A percentile compares a stretch with the other conserved stretches of the same genome.
Conservation (phyloP, 2,329 filamentous ascomycete species). For the Orbilia ellipsospora region DNA sequence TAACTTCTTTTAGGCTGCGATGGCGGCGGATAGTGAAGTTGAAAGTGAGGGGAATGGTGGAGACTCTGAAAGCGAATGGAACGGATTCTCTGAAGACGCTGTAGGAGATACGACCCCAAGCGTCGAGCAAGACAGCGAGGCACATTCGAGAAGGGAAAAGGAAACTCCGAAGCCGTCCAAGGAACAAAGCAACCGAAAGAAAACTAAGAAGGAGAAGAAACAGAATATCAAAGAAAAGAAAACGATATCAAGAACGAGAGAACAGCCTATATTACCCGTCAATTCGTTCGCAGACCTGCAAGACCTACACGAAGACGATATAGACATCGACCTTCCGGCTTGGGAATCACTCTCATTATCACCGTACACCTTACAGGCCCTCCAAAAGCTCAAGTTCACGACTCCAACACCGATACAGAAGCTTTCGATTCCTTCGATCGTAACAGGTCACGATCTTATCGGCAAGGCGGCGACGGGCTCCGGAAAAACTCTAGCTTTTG, state of each 20-base stretch:
- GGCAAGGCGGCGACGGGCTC: conserved; percentile 97
- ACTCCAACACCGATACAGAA: conserved; percentile 85
- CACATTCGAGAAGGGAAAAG: conserved; percentile 60
- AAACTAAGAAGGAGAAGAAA: conserved; percentile 59
- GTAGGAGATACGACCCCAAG: conserved; percentile 58
- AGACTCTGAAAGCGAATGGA: conserved; percentile 60
- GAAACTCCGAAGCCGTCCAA: conserved; percentile 7
- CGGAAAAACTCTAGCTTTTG: conserved; percentile 95
- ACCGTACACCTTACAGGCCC: conserved; percentile 74
- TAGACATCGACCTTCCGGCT: conserved; percentile 74
- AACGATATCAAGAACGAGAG: conserved; percentile 50
- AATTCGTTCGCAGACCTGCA: conserved; percentile 58
- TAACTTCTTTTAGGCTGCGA: conserved; percentile 59
- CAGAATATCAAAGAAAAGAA: conserved; percentile 59
- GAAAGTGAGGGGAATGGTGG: conserved; percentile 59
- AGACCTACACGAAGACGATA: conserved; percentile 61
- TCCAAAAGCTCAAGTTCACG: conserved; percentile 82
- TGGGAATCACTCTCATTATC: conserved; percentile 83
- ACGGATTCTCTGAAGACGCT: conserved; percentile 60
- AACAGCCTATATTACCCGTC: conserved; percentile 15
- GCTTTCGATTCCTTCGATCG: conserved; percentile 81
- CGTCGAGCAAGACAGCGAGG: conserved; percentile 51
- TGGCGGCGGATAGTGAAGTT: conserved; percentile 59
- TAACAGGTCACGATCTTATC: conserved; percentile 87
- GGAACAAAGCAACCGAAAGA: conserved; percentile 57